Conservation (phyloP, 805 yeast species). For the Ogataea allantospora region DNA sequence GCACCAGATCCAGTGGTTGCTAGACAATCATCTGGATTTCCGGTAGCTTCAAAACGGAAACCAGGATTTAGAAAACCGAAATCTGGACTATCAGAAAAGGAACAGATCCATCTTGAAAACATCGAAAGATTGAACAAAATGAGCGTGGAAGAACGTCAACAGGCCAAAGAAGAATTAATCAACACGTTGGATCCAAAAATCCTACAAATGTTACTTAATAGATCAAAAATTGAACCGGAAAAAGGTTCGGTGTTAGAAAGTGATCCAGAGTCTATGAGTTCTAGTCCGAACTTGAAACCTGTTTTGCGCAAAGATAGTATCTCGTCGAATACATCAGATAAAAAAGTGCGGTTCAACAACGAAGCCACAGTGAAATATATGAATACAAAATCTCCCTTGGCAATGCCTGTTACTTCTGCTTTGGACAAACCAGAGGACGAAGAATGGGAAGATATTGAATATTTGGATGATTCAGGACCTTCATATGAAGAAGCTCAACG, state of each 20-base stretch:
- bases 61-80: slow-evolving; percentile 10
- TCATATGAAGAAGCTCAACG: slow-evolving; percentile 41
- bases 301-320: slow-evolving; percentile 22
- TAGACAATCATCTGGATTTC: slow-evolving; percentile 33
- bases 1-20: slow-evolving; percentile 3
- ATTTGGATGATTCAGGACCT: slow-evolving; percentile 51
- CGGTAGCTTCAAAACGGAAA: slow-evolving; percentile 32
- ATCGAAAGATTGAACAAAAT: slow-evolving; percentile 56
- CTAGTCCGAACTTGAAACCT: slow-evolving; percentile 21
- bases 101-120: slow-evolving; percentile 76
- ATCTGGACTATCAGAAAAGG: slow-evolving; percentile 54
- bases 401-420: not conserved
- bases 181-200: slow-evolving; percentile 68
- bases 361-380: slow-evolving; percentile 34
- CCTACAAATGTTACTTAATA: slow-evolving; percentile 52
- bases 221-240: slow-evolving; percentile 41
- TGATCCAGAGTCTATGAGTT: slow-evolving; percentile 14
- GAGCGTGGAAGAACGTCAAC: slow-evolving; percentile 62
- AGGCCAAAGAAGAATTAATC: slow-evolving; percentile 65
- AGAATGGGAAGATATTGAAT: slow-evolving; percentile 52
- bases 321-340: slow-evolving; percentile 20
- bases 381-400: slow-evolving; percentile 9
- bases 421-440: slow-evolving; percentile 18
- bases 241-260: slow-evolving; percentile 6
- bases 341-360: slow-evolving; percentile 31